Evolutionary conservation across 768 basidiomycete species (phyloP), one percentile per base, ranked within the genome.

Genomic region (Tubosaeta sp.): DNA sequence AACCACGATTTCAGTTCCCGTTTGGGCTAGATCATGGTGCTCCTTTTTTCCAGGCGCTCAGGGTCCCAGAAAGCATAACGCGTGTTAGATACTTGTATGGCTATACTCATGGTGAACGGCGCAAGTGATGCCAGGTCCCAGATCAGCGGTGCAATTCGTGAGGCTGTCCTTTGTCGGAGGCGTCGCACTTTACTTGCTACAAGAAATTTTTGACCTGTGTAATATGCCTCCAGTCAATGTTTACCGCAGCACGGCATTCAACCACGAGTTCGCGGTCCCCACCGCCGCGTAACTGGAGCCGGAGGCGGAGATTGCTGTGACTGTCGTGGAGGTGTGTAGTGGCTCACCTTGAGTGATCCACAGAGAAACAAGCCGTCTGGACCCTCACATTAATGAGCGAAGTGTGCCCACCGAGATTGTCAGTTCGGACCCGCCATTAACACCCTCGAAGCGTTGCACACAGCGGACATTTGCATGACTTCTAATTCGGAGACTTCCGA

Each of bases 1-100:
- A 64, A 72, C 33, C 33, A 25, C 48, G 76, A 74, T 76, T 72
- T 71, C 69, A 64, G 68, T 74, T 70, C 76, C 73, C 65, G 65
- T 79, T 72, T 75, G 74, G 76, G 75, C 73, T 78, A 74, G 74
- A 69, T 59, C 42, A 46, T 25, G 45, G 22, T 41, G 48, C 44
- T 57, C 50, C 58, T 43, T 58, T 62, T 63, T 69, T 61, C 58
- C 50, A 54, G 56, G 56, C 58, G 58, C 67, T 56, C 55, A 58
- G 55, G 62, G 57, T 56, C 61, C 65, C 63, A 54, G 58, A 56
- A 58, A 65, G 50, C 50, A 66, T 52, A 35, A 52, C 57, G 56
- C 65, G 43, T 66, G 61, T 67, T 58, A 57, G 56, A 61, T 51
- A 43, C 33, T 31, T 54, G 59, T 59, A 64, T 60, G 65, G 63